These are phyloP conservation scores for Cladobotryum mycophilum DNA, from an alignment of 2,329 filamentous ascomycete species.

Conservation along the genomic window DNA sequence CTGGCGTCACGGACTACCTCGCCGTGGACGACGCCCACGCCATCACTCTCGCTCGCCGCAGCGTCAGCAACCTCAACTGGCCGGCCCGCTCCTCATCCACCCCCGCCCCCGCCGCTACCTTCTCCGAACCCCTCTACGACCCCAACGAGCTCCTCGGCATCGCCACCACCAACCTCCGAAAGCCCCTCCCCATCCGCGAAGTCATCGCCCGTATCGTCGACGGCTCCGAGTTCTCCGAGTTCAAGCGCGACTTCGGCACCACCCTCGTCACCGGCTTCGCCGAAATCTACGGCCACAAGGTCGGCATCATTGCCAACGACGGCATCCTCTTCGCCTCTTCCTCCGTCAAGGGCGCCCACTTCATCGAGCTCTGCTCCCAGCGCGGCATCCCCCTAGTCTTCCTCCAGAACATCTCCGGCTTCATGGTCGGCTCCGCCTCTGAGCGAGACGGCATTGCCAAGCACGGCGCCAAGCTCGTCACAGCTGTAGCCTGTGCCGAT, in stretches of 20 bases:
- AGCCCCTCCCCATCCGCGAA: constrained; percentile 79
- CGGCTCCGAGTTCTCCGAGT: constrained; percentile 83
- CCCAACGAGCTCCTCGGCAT: constrained; percentile 79
- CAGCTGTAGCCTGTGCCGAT: constrained; percentile 85
- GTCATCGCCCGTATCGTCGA: constrained; percentile 92
- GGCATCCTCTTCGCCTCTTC: constrained; percentile 89
- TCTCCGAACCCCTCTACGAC: constrained; percentile 73
- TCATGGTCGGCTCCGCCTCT: constrained; percentile 93
- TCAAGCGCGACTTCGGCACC: constrained; percentile 85
- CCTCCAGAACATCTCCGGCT: constrained; percentile 93
- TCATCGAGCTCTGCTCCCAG: constrained; percentile 90
- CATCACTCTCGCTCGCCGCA: constrained; percentile 75
- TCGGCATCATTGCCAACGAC: constrained; percentile 93
- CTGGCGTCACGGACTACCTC: constrained; percentile 90
- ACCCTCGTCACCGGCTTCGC: constrained; percentile 92
- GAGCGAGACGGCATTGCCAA: constrained; percentile 96
- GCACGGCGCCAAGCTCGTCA: constrained; percentile 95
- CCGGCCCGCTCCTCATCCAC: constrained; percentile 44
- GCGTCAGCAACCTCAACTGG: constrained; percentile 86
- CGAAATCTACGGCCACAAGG: constrained; percentile 78
- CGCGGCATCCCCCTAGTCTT: constrained; percentile 86
- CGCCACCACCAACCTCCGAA: constrained; percentile 81
- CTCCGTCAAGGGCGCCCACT: constrained; percentile 90
- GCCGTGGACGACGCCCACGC: constrained; percentile 93
- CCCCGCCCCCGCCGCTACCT: constrained; percentile 35